Base-by-base conservation (phyloP, 306 rosid genomes). In the Fagus sylvatica region DNA sequence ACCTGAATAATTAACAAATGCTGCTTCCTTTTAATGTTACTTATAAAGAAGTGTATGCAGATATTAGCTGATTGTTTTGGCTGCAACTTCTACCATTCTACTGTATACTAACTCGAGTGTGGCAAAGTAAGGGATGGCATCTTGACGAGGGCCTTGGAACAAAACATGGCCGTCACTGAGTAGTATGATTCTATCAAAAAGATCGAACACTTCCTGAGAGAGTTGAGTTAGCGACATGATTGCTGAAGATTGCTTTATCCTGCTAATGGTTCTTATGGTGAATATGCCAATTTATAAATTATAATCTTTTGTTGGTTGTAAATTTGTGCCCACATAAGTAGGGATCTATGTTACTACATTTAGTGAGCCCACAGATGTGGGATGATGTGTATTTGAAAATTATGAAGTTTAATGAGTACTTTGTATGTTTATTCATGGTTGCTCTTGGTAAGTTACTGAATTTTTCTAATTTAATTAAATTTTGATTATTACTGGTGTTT, bases 191-290 rank as follows among this genome's bases (percentile, higher is more conserved):
- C 75, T 71, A 32, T 71, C n/a, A 8, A 51, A 71, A 34, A 48
- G 34, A 33, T 71, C 33, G 34, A 71, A 71, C 46, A 71, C 75
- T 33, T 71, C 60, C 33, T 51, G 42, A 32, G 75, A 71, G 28
- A 71, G 46, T 71, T 49, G 75, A 30, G 75, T 71, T 1, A 51
- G 74, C 30, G 61, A 71, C 74, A 71, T 71, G 19, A 51, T 51
- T 49, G 74, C 32, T 5, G 60, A 71, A 30, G 61, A 71, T 71
- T 71, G 48, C 74, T 51, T 32, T 32, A 51, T 71, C 61, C 61
- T 71, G 60, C 61, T 71, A 71, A 51, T 71, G 32, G 74, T 28
- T 71, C 74, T 71, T 71, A 71, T 48, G 74, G 61, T 32, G 8
- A 32, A 32, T 60, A 30, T 4, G 16, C 36, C 4, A 57, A 57